Conservation (phyloP, 495 filamentous ascomycete genomes). For the Daldinia caldariorum region DNA sequence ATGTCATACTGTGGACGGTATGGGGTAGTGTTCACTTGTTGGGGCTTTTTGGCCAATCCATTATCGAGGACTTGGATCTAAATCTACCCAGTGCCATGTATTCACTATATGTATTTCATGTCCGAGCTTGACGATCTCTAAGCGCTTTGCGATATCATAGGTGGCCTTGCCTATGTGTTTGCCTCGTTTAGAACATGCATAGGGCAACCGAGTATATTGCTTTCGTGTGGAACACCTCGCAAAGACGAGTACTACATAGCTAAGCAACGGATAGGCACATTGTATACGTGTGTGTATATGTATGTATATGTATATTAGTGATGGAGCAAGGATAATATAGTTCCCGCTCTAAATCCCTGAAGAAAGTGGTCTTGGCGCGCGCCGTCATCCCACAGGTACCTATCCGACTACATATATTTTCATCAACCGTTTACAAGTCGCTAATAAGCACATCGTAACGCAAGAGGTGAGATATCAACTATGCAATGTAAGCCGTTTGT, state of each 20-base stretch:
- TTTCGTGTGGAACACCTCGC: not conserved
- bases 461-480: not conserved
- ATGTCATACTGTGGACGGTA: slow-evolving; percentile 26
- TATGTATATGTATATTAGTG: not conserved
- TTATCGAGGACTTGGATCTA: slow-evolving; percentile 25
- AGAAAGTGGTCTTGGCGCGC: slow-evolving; percentile 31
- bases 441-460: not conserved
- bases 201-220: slow-evolving; percentile 16
- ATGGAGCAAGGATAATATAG: slow-evolving; percentile 30
- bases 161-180: slow-evolving; percentile 28
- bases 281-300: not conserved
- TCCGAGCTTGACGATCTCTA: slow-evolving; percentile 23
- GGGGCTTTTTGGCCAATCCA: slow-evolving; percentile 10
- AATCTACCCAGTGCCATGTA: slow-evolving; percentile 19
- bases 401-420: slow-evolving; percentile 12
- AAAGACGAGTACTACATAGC: not conserved
- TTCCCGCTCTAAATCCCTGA: slow-evolving; percentile 31
- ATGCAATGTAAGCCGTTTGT: not conserved
- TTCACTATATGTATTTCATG: slow-evolving; percentile 2
- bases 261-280: slow-evolving; percentile 3
- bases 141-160: slow-evolving; percentile 27
- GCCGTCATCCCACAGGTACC: slow-evolving; percentile 17
- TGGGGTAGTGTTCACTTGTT: slow-evolving; percentile 10
- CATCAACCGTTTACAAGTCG: not conserved
- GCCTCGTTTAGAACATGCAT: slow-evolving; percentile 21